Evolutionary conservation across 495 filamentous ascomycete species (phyloP).

Genomic region (Friedmanniomyces simplex): DNA sequence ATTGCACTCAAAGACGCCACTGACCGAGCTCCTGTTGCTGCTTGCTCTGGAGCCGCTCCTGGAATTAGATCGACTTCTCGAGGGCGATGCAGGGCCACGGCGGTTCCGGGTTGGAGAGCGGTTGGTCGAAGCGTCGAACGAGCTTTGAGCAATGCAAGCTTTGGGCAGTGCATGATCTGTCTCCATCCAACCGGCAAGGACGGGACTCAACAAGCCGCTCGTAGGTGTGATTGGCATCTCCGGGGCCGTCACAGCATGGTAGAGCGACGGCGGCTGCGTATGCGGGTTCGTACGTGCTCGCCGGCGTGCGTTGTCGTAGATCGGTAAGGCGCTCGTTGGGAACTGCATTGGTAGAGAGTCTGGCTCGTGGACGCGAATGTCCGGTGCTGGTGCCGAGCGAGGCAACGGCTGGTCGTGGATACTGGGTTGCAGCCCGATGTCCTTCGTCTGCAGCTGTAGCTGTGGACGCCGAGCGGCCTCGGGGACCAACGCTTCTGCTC

Average conservation of each 20-base stretch:
- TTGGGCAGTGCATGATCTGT: not conserved
- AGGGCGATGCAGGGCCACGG: not conserved
- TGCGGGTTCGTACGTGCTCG: not conserved
- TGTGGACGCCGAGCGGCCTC: not conserved
- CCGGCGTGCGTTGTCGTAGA: not conserved
- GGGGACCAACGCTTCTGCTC: not conserved
- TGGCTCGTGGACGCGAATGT: not conserved
- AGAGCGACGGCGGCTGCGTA: not conserved
- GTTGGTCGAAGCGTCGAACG: not conserved
- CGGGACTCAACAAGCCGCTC: not conserved
- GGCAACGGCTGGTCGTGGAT: not conserved
- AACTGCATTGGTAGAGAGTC: not conserved
- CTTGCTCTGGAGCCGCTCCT: not conserved
- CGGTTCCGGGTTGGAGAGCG: not conserved
- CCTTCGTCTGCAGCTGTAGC: not conserved
- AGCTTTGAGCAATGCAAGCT: not conserved
- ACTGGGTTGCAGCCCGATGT: not conserved
- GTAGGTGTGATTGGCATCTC: not conserved
- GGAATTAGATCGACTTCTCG: not conserved
- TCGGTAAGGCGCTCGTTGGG: not conserved
- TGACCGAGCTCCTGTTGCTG: not conserved
- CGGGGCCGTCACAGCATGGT: not conserved
- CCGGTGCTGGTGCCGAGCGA: not conserved
- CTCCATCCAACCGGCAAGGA: not conserved
- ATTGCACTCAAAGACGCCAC: not conserved